Evolutionary conservation across 2,329 filamentous ascomycete genomes (phyloP), one percentile per base, ranked within the genome.

Genomic region (Penicillium hordei): DNA sequence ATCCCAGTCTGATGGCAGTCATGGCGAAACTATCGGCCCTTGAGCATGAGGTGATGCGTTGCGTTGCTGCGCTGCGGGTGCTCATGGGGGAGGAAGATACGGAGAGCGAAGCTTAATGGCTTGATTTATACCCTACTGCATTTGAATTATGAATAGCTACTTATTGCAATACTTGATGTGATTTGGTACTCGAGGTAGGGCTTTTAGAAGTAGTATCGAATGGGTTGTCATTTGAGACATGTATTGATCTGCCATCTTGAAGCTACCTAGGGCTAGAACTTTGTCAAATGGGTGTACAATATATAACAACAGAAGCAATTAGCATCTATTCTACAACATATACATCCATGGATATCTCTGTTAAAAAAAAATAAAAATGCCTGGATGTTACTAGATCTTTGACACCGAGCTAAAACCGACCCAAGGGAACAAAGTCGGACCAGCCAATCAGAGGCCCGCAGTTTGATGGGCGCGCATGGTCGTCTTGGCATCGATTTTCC

Each of bases 1-100:
- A 97, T 73, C 93, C 93, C 1, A 93, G 87, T 66, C 72, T 97
- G 63, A 87, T 97, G 72, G 89, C 90, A 36, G 81, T 94, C 34
- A 88, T 90, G 72, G 89, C 91, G 5, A 97, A 97, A 76, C 79
- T 97, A 65, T 86, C 83, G 31, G 91, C 90, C 5, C 76, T 97
- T 57, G 87, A 89, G 61, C 85, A 92, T 67, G 88, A 87, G 60
- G 81, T 96, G 21, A 80, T 82, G 57, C 79, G 90, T 61, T 87
- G 88, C 62, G 82, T 89, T 65, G 81, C 84, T 55, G 92, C 92
- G 13, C 75, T 97, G 62, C 84, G 85, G 25, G 86, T 89, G 15
- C 89, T 96, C 1, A 91, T 96, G 86, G 90, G 86, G 0, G 84
- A 84, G 54, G 82, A 83, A 43, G 80, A 78, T 34, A 70, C 67